Evolutionary conservation across 202 grass and related monocot species (phyloP).

Genomic region (Carex arenaria): DNA sequence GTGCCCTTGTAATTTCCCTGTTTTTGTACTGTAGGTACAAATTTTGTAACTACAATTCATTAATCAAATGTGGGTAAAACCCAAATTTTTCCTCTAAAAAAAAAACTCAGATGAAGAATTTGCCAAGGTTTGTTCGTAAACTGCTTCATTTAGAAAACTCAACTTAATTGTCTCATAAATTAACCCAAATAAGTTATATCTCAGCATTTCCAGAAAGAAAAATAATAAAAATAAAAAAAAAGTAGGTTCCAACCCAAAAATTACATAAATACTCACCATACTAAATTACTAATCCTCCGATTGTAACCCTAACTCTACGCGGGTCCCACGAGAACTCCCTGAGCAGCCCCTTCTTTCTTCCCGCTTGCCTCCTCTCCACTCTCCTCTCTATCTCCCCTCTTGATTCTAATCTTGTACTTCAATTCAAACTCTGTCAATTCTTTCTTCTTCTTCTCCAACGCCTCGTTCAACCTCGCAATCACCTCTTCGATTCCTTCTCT

Average conservation of each 20-base stretch:
- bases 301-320: conserved; percentile 13
- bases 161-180: background rate
- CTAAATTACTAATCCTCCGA: background rate
- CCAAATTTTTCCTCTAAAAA: too few relatives aligned
- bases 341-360: conserved; percentile 56
- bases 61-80: too few relatives aligned
- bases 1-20: too few relatives aligned
- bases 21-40: too few relatives aligned
- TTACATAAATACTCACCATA: background rate
- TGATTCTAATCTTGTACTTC: conserved; percentile 90
- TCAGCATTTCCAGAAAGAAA: background rate
- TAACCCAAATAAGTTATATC: background rate
- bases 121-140: background rate
- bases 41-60: too few relatives aligned
- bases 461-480: conserved; percentile 52
- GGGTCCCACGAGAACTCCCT: conserved; percentile 88
- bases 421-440: conserved; percentile 75
- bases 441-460: conserved; percentile 75
- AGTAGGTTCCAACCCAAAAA: background rate
- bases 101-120: too few relatives aligned
- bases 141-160: background rate
- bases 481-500: conserved; percentile 83
- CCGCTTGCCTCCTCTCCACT: conserved; percentile 28
- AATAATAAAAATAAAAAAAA: background rate
- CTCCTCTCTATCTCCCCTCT: conserved; percentile 31